These are phyloP conservation scores for Ophiobolus disseminans DNA, from an alignment of 2,329 filamentous ascomycete genomes.

Conservation along the genomic window DNA sequence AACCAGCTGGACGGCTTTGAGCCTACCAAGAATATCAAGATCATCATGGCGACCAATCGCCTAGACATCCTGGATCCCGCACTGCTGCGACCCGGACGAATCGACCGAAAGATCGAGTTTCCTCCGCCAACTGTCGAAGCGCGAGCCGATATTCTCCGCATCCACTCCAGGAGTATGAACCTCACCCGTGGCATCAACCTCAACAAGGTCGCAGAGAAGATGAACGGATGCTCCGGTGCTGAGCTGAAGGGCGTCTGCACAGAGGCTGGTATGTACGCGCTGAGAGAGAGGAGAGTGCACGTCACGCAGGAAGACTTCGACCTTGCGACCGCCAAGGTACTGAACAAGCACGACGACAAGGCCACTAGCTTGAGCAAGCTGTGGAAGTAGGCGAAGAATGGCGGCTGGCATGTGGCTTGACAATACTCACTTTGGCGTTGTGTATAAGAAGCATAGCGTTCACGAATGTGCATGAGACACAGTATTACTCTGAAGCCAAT, in stretches of 20 bases:
- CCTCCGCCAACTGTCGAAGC: slow-evolving; percentile 96
- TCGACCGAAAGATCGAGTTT: slow-evolving; percentile 99
- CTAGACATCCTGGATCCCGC: slow-evolving; percentile 97
- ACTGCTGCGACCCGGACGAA: slow-evolving; percentile 91
- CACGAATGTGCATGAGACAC: slow-evolving; percentile 13
- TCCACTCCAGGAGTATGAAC: slow-evolving; percentile 99
- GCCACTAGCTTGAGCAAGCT: slow-evolving; percentile 89
- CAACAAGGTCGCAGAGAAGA: slow-evolving; percentile 98
- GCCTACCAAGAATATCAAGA: slow-evolving; percentile 99
- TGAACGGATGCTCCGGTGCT: slow-evolving; percentile 98
- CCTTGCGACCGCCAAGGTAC: slow-evolving; percentile 95
- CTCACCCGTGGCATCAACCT: slow-evolving; percentile 96
- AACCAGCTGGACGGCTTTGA: slow-evolving; percentile 99
- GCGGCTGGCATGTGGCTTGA: slow-evolving; percentile 2
- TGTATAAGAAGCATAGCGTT: slow-evolving; percentile 27
- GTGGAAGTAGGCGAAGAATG: slow-evolving; percentile 67
- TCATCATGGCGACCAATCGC: slow-evolving; percentile 99
- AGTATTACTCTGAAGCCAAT: no score
- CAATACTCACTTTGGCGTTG: slow-evolving; percentile 7
- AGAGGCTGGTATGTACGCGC: slow-evolving; percentile 96
- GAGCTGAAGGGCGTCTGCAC: slow-evolving; percentile 99
- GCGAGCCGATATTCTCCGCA: slow-evolving; percentile 94
- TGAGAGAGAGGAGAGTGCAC: slow-evolving; percentile 93
- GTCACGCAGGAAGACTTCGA: slow-evolving; percentile 99
- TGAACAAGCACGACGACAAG: slow-evolving; percentile 99